A percentile compares a stretch with the other conserved stretches of the same genome.
These are phyloP conservation scores for Cystobasidium ongulense DNA, from an alignment of 768 basidiomycete species.

Conservation along the genomic window DNA sequence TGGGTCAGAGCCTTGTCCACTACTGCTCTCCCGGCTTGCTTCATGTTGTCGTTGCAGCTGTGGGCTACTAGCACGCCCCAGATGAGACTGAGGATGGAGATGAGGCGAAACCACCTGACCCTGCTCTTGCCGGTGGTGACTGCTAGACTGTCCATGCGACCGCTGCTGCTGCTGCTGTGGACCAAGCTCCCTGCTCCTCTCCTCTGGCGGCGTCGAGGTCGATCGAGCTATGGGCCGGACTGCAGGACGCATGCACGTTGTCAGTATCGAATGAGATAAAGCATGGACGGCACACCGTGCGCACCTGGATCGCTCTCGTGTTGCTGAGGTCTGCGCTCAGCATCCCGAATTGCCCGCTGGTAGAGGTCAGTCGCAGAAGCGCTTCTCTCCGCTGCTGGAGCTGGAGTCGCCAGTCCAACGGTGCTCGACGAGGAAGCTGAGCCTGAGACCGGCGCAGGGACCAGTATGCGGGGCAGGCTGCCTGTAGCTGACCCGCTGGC, in stretches of 20 bases:
- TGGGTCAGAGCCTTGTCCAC: background rate
- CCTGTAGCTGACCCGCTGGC: background rate
- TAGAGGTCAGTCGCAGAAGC: slow-evolving; percentile 18
- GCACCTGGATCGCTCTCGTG: background rate
- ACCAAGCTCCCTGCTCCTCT: background rate
- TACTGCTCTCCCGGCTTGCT: background rate
- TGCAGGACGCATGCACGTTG: background rate
- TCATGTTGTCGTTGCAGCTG: background rate
- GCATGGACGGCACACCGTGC: background rate
- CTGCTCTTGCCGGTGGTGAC: background rate
- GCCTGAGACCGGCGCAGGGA: background rate
- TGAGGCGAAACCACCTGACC: background rate
- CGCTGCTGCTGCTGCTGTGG: background rate
- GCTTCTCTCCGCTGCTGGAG: slow-evolving; percentile 9
- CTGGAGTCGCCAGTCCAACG: background rate
- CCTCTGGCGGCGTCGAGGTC: slow-evolving; percentile 16
- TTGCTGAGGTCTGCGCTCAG: background rate
- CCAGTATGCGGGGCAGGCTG: background rate
- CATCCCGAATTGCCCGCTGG: background rate
- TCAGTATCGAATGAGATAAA: background rate
- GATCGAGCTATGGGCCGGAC: background rate
- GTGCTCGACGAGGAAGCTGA: background rate
- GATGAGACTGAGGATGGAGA: slow-evolving; percentile 4
- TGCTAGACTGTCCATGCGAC: background rate
- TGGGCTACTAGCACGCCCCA: background rate